Evolutionary conservation across 2,329 filamentous ascomycete genomes (phyloP).

Genomic region (Macrophomina tecta): DNA sequence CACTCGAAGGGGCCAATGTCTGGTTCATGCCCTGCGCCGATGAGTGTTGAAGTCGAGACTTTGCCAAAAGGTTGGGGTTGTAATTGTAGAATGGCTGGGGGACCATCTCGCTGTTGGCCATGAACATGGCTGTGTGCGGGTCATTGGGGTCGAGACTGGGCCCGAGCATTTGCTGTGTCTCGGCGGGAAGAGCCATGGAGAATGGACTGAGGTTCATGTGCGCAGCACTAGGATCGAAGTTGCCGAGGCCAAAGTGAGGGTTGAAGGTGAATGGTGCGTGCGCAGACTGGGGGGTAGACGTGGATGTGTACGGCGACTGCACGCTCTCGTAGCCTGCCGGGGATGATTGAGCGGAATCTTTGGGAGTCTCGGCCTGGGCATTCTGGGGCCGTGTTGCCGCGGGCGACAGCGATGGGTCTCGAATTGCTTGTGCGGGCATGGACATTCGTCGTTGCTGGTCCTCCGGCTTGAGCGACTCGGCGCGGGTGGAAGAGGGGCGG

Average conservation of each 20-base stretch:
- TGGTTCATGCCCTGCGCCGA: constrained; percentile 44
- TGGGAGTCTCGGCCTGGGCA: constrained; percentile 5
- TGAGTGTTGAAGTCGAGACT: constrained; percentile 31
- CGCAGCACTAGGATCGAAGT: constrained; percentile 37
- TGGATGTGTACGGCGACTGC: neutral
- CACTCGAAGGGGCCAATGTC: constrained; percentile 47
- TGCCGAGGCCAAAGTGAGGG: constrained; percentile 34
- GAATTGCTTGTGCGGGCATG: constrained; percentile 44
- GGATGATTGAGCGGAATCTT: constrained; percentile 3
- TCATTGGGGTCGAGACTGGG: constrained; percentile 53
- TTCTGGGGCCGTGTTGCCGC: constrained; percentile 29
- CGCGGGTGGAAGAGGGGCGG: constrained; percentile 29
- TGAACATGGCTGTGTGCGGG: constrained; percentile 53
- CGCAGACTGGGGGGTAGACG: constrained; percentile 25
- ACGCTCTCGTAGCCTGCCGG: neutral
- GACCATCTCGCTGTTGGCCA: constrained; percentile 51
- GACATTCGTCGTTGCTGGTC: constrained; percentile 50
- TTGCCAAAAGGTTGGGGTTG: constrained; percentile 49
- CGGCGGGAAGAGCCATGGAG: constrained; percentile 56
- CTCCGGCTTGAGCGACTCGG: constrained; percentile 35
- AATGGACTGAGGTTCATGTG: constrained; percentile 51
- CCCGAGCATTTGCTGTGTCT: constrained; percentile 61
- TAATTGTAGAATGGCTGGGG: constrained; percentile 53
- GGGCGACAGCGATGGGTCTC: constrained; percentile 31
- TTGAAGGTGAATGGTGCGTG: constrained; percentile 32